Evolutionary conservation across 352 stramenopile genomes (phyloP), one percentile per base, ranked within the genome.

Genomic region (Phytophthora citricola): DNA sequence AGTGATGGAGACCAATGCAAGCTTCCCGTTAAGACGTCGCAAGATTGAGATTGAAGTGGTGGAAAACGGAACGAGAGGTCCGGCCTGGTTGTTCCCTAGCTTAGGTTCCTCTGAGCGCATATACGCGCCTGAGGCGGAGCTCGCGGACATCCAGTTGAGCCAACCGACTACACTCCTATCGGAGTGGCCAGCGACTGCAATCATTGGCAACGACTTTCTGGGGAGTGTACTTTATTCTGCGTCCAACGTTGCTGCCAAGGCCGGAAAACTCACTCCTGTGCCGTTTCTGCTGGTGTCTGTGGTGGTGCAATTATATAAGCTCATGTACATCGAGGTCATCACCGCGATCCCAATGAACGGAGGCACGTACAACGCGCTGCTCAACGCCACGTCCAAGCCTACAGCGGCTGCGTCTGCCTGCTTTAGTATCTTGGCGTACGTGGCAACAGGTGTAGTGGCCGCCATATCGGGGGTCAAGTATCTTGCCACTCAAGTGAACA

Each of bases 271-370:
- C 49, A 89, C 85, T 57, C 90, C 90, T 1, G 55, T 97, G 2
- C 84, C 85, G 15, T 75, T 97, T 46, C 31, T 90, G 0, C 66
- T 96, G 56, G 90, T 97, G 5, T 82, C 85, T 0, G 60, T 52
- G 14, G 75, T 87, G 49, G 73, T 89, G 48, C 85, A 75, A 52
- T 80, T 81, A 46, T 85, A 81, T 58, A 79, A 81, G 22, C 89
- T 89, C 57, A 94, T 97, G 49, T 97, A 97, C 69, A 80, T 85
- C 41, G 91, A 97, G 60, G 91, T 89, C 5, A 91, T 97, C 31
- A 94, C 81, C 10, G 91, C 91, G 4, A 85, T 97, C 40, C 90
- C 90, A 9, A 81, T 95, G 60, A 97, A 97, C 73, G 91, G 91
- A 9, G 91, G 91, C 15, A 91, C 87, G 9, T 97, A 97, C 73